phyloP scores from a whole-genome alignment of 345 rosid genomes.

The Bruguiera sexangula region DNA sequence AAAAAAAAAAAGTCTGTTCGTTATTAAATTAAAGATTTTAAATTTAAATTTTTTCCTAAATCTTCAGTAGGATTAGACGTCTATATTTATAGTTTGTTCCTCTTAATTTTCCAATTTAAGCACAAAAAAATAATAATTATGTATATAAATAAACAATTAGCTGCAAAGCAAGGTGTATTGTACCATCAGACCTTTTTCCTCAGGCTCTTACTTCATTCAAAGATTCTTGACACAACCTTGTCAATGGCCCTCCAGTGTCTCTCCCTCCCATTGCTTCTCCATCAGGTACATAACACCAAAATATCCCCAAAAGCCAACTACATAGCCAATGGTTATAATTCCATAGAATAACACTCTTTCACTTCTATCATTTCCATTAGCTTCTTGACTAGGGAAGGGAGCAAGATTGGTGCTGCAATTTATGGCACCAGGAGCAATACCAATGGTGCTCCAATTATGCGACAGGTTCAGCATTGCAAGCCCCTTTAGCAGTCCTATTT shows the following conservation, averaged over 20 bases:
- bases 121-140: no score
- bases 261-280: conserved; percentile 19
- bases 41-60: no score
- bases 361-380: background rate
- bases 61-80: no score
- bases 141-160: no score
- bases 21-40: no score
- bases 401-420: background rate
- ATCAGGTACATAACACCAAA: conserved; percentile 12
- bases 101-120: no score
- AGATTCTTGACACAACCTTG: background rate
- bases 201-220: background rate
- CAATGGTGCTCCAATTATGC: background rate
- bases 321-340: conserved; percentile 14
- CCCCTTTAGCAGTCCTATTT: conserved; percentile 11
- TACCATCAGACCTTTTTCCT: no score
- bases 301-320: conserved; percentile 21
- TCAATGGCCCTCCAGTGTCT: conserved; percentile 17
- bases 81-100: no score
- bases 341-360: conserved; percentile 1
- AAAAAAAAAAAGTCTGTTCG: no score
- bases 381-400: background rate
- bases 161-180: no score
- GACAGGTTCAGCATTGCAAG: conserved; percentile 14
- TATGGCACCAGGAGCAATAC: background rate